phyloP scores from a whole-genome alignment of 495 filamentous ascomycete genomes.

The Pyrenula aspistea region DNA sequence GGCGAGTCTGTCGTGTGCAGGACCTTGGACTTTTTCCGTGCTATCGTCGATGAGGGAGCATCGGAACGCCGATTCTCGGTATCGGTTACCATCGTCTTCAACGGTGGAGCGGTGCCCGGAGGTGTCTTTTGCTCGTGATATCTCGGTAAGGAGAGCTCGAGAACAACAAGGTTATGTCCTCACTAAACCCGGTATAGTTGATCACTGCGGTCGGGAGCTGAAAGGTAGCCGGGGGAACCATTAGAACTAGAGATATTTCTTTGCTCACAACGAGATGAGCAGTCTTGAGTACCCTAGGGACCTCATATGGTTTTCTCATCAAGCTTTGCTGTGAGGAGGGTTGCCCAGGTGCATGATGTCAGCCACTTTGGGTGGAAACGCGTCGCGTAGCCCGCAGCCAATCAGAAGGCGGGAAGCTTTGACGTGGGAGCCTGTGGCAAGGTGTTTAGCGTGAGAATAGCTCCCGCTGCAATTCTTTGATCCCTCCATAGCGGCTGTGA shows the following conservation, averaged over 20 bases:
- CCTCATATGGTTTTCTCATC: too few relatives aligned
- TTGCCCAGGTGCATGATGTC: neutral
- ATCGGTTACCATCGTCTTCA: neutral
- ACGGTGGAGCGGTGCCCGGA: too few relatives aligned
- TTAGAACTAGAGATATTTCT: too few relatives aligned
- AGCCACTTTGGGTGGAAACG: neutral
- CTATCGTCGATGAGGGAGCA: neutral
- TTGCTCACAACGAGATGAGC: too few relatives aligned
- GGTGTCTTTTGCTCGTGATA: too few relatives aligned
- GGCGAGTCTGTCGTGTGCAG: slow-evolving; percentile 22
- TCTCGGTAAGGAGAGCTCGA: too few relatives aligned
- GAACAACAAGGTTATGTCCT: too few relatives aligned
- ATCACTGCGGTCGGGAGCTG: too few relatives aligned
- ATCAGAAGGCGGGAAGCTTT: neutral
- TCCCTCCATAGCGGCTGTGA: neutral
- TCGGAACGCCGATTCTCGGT: neutral
- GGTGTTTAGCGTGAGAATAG: neutral
- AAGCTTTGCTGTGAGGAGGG: too few relatives aligned
- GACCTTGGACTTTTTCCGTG: slow-evolving; percentile 9
- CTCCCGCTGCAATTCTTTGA: neutral
- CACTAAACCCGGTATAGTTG: too few relatives aligned
- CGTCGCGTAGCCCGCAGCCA: neutral
- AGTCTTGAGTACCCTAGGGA: too few relatives aligned
- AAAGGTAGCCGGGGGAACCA: too few relatives aligned
- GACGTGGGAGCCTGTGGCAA: neutral